Conservation (phyloP, 116 monocot species). For the Posidonia oceanica region DNA sequence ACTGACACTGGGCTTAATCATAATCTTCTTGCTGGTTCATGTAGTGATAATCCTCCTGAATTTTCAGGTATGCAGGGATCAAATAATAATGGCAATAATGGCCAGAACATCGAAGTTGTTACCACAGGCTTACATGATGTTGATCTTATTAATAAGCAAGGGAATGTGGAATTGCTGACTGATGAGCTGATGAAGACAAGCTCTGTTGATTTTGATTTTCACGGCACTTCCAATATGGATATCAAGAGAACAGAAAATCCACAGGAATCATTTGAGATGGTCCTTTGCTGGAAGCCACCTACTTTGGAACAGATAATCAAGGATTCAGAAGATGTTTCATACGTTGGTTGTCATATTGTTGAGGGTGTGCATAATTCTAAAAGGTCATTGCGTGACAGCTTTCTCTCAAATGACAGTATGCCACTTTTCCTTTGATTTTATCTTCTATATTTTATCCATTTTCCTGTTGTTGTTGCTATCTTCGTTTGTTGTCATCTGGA, state of each 20-base stretch:
- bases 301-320: slow-evolving; percentile 18
- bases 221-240: background rate
- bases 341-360: background rate
- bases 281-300: slow-evolving; percentile 42
- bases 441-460: background rate
- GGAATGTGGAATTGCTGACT: background rate
- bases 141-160: slow-evolving; percentile 1
- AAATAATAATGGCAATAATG: background rate
- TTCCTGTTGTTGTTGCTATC: background rate
- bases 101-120: background rate
- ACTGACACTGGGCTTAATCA: background rate
- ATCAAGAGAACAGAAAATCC: background rate
- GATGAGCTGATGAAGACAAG: background rate
- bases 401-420: slow-evolving; percentile 1
- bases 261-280: slow-evolving; percentile 24
- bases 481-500: background rate
- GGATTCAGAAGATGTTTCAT: background rate
- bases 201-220: background rate
- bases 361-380: slow-evolving; percentile 1
- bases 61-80: background rate
- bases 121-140: background rate
- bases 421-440: background rate
- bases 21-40: background rate
- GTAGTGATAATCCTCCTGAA: background rate
- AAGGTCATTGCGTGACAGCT: background rate